Evolutionary conservation across 2,329 filamentous ascomycete species (phyloP), one percentile per base, ranked within the genome.

Genomic region (Cladosporium oxysporum): DNA sequence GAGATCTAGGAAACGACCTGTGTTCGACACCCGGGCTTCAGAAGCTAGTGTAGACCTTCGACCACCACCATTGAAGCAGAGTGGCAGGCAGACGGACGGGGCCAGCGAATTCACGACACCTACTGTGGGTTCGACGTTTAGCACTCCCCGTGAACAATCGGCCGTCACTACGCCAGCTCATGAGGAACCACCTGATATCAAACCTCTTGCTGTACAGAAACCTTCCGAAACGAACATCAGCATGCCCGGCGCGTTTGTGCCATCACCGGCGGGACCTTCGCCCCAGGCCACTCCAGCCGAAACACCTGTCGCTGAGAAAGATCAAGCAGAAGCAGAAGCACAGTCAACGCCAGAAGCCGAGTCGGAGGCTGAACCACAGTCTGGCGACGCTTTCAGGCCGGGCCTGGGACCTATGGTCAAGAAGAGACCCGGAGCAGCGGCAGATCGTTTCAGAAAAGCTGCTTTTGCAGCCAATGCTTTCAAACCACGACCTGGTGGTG

Each of bases 401-500:
- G 93, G 92, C 0, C 84, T 96, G 7, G 92, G 92, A 0, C 92
- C 93, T 1, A 97, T 97, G 93, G 90, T 97, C 72, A 94, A 92
- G 78, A 87, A 90, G 69, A 92, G 91, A 75, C 44, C 59, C 6
- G 61, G 50, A n/a, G 87, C 86, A 68, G 89, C 89, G 0, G 87
- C 87, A 68, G 89, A 88, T 1, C 88, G 85, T 68, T 87, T 97
- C 68, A 91, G 91, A 79, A 96, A 92, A 77, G 92, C 92, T 28
- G 92, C 92, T 0, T 87, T 84, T 64, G 87, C 90, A 28, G 89
- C 89, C 12, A 85, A 80, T 64, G 85, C 86, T 21, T 98, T 98
- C 80, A 96, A 94, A 74, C 94, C 94, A 23, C 88, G 94, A 66
- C 89, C 90, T 37, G 94, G 94, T 66, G 94, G 93, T 69, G 93